These are phyloP conservation scores for Pistacia atlantica DNA, from an alignment of 345 rosid species.

Conservation along the genomic window DNA sequence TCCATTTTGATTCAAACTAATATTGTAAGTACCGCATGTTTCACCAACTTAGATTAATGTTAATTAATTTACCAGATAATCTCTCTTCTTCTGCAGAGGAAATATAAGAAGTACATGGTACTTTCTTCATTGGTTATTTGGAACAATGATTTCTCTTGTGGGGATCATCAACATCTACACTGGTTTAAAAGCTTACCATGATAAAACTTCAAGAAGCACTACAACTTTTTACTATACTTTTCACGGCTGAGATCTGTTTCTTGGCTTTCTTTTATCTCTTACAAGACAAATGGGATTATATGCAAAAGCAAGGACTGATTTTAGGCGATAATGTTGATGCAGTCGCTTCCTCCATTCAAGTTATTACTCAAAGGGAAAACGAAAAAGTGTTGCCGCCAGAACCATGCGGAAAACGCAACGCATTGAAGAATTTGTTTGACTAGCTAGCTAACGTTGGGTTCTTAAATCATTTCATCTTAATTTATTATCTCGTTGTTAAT, in stretches of 20 bases:
- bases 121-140: slow-evolving; percentile 76
- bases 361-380: slow-evolving; percentile 27
- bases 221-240: slow-evolving; percentile 66
- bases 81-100: slow-evolving; percentile 48
- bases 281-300: slow-evolving; percentile 83
- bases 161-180: slow-evolving; percentile 82
- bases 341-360: slow-evolving; percentile 19
- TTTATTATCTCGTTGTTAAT: background rate
- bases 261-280: slow-evolving; percentile 71
- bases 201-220: slow-evolving; percentile 50
- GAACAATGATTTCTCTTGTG: slow-evolving; percentile 57
- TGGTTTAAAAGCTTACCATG: slow-evolving; percentile 69
- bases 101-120: slow-evolving; percentile 68
- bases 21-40: too few species aligned
- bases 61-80: background rate
- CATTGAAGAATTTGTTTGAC: slow-evolving; percentile 74
- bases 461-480: background rate
- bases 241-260: slow-evolving; percentile 68
- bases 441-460: slow-evolving; percentile 14
- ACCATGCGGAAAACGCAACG: slow-evolving; percentile 64
- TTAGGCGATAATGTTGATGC: slow-evolving; percentile 24
- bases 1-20: too few species aligned
- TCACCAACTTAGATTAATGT: background rate
- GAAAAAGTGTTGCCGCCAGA: slow-evolving; percentile 50
- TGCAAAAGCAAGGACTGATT: slow-evolving; percentile 57